Conservation (phyloP, 1,284 basidiomycete species). For the Cutaneotrichosporon dermatis region DNA sequence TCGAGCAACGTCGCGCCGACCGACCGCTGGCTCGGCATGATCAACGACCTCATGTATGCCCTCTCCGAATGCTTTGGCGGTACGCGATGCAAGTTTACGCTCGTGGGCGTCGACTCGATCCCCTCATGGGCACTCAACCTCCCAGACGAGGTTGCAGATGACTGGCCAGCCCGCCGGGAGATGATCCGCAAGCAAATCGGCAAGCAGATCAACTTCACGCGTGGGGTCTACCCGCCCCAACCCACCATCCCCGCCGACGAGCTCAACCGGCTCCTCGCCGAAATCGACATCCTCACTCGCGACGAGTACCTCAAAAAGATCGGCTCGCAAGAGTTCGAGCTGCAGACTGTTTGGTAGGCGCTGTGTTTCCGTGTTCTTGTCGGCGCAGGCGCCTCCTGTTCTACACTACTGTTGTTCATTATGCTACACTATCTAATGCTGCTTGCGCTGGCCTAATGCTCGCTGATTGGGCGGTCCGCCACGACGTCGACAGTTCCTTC, state of each 20-base stretch:
- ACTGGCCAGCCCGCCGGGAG: slow-evolving; percentile 1
- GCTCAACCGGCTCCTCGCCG: not conserved
- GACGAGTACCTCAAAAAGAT: slow-evolving; percentile 1
- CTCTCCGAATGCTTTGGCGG: slow-evolving; percentile 1
- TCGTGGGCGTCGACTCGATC: slow-evolving; percentile 3
- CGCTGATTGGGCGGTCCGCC: too few species aligned
- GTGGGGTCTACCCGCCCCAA: slow-evolving; percentile 3
- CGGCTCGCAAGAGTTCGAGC: not conserved
- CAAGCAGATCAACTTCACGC: slow-evolving; percentile 3
- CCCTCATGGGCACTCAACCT: slow-evolving; percentile 3
- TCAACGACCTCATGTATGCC: slow-evolving; percentile 6
- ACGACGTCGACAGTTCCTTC: too few species aligned
- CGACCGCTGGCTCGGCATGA: not conserved
- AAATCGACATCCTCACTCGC: not conserved
- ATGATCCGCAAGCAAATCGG: slow-evolving; percentile 3
- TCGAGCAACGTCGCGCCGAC: not conserved
- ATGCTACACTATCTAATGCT: not conserved
- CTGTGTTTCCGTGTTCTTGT: too few species aligned
- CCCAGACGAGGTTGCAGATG: not conserved
- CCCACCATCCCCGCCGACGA: not conserved
- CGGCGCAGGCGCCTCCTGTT: too few species aligned
- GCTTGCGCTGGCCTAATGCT: not conserved
- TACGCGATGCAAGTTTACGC: not conserved
- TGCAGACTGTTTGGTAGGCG: slow-evolving; percentile 1
- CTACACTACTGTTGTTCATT: not conserved